Percentiles rank a stretch among this genome's conserved stretches.
These are phyloP conservation scores for Ophiosphaerella korrae DNA, from an alignment of 2,329 filamentous ascomycete species.

Conservation along the genomic window DNA sequence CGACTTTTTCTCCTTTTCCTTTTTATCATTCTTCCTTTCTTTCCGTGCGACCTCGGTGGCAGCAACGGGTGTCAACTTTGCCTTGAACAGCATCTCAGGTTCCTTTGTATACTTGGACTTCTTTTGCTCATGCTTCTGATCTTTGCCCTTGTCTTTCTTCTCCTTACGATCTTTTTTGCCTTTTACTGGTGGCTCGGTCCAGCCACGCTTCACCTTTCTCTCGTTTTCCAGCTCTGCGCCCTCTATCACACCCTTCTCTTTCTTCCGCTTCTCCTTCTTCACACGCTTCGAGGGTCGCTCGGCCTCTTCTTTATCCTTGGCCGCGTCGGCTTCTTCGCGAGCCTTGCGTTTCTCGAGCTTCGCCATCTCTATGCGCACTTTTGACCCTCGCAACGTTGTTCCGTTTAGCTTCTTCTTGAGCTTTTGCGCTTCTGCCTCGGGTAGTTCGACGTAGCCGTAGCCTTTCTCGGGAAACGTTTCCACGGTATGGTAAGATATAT, in stretches of 20 bases:
- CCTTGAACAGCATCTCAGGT: slow-evolving; percentile 84
- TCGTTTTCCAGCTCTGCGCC: slow-evolving; percentile 75
- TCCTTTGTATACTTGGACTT: slow-evolving; percentile 81
- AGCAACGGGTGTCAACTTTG: slow-evolving; percentile 64
- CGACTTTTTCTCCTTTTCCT: slow-evolving; percentile 64
- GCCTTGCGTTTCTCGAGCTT: slow-evolving; percentile 63
- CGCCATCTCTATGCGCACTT: slow-evolving; percentile 84
- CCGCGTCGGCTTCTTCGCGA: slow-evolving; percentile 44
- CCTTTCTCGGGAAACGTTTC: slow-evolving; percentile 87
- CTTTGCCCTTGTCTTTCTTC: slow-evolving; percentile 57
- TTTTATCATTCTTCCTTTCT: slow-evolving; percentile 54
- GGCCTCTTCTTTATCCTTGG: slow-evolving; percentile 46
- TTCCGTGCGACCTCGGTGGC: slow-evolving; percentile 43
- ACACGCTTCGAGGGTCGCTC: slow-evolving; percentile 57
- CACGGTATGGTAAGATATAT: slow-evolving; percentile 85
- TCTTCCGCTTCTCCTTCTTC: slow-evolving; percentile 53
- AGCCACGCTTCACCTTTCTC: slow-evolving; percentile 84
- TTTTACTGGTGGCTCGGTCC: slow-evolving; percentile 70
- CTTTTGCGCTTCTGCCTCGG: slow-evolving; percentile 81
- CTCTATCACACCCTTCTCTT: slow-evolving; percentile 59
- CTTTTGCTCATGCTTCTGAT: slow-evolving; percentile 61
- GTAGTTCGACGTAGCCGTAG: slow-evolving; percentile 90
- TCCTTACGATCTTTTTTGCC: slow-evolving; percentile 55
- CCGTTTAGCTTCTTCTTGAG: slow-evolving; percentile 91
- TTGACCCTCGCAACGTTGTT: slow-evolving; percentile 79